Evolutionary conservation across 2,329 filamentous ascomycete species (phyloP).

Genomic region (Verticillium alfalfae): DNA sequence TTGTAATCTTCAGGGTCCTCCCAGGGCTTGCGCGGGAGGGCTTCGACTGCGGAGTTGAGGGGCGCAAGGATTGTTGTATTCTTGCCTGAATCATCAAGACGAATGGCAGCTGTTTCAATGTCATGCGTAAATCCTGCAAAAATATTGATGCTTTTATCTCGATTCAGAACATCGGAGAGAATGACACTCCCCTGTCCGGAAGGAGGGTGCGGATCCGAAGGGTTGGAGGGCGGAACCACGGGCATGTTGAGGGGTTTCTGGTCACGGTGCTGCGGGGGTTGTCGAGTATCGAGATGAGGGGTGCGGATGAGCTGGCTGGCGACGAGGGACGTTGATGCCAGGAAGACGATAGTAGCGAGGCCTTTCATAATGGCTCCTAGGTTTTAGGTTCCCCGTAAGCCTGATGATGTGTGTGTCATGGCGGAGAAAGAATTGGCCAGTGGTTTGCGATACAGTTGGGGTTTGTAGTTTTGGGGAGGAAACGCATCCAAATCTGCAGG

Average conservation of each 20-base stretch:
- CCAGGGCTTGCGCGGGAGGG: conserved; percentile 81
- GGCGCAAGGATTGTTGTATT: conserved; percentile 88
- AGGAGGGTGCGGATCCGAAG: conserved; percentile 17
- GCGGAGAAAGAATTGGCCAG: not conserved
- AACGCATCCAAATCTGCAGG: not conserved
- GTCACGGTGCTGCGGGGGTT: not conserved
- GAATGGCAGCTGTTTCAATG: conserved; percentile 60
- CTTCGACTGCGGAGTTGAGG: conserved; percentile 73
- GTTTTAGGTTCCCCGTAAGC: not conserved
- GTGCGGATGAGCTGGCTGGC: not conserved
- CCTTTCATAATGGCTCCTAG: conserved; percentile 7
- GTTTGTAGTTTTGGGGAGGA: not conserved
- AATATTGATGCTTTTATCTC: conserved; percentile 72
- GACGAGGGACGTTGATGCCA: not conserved
- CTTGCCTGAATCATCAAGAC: conserved; percentile 58
- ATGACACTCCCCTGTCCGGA: conserved; percentile 48
- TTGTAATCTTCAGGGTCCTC: conserved; percentile 70
- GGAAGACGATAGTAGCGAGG: conserved; percentile 5
- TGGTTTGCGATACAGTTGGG: not conserved
- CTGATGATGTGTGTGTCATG: not conserved
- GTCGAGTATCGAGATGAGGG: not conserved
- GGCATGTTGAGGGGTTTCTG: conserved; percentile 13
- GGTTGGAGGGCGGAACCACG: conserved; percentile 16
- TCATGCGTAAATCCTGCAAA: conserved; percentile 80
- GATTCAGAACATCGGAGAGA: conserved; percentile 79